Base-by-base conservation (phyloP, 177 flowering plant genomes). In the Vitis hybrid region DNA sequence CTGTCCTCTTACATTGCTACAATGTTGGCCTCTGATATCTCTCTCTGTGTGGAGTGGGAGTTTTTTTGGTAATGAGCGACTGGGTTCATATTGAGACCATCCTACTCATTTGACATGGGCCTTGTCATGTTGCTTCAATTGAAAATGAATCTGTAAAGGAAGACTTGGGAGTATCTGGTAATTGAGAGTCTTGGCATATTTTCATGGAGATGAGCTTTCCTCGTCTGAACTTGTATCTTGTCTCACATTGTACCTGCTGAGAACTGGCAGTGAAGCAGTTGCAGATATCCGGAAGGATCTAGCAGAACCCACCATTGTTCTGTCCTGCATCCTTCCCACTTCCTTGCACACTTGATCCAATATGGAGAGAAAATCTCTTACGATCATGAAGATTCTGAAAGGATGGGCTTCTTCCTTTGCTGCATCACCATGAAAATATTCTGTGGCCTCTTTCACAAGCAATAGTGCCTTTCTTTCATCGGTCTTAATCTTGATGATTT, bases 401-500 rank as follows among this genome's bases (percentile, higher is more conserved):
- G 98, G 98, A 71, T 96, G 98, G 3, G 97, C 95, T 82, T 86
- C 99, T 65, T 96, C 99, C 80, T 87, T 93, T 46, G 87, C 89
- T 18, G 87, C 73, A 65, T 96, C 87, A 15, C 99, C 99, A 64
- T 93, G 99, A 71, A 96, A 96, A 74, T 96, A 96, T 70, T 83
- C 87, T 10, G 98, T 93, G 13, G 88, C 89, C 76, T 91, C 97
- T 76, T 84, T 96, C 68, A 96, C 99, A 24, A 76, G 82, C 11
- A 73, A 77, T 41, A 96, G 61, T 7, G 92, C 91, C 76, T 77
- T 86, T 66, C 76, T 85, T 74, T 92, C 98, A 51, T 86, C 87
- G 7, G 77, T 84, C 78, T 90, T 90, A 20, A 92, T 77, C 62
- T 75, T 71, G 20, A 72, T 12, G 15, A 96, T 92, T 68, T 88